Evolutionary conservation across 2,329 filamentous ascomycete genomes (phyloP), one percentile per base, ranked within the genome.

Genomic region (Aspergillus hortae): DNA sequence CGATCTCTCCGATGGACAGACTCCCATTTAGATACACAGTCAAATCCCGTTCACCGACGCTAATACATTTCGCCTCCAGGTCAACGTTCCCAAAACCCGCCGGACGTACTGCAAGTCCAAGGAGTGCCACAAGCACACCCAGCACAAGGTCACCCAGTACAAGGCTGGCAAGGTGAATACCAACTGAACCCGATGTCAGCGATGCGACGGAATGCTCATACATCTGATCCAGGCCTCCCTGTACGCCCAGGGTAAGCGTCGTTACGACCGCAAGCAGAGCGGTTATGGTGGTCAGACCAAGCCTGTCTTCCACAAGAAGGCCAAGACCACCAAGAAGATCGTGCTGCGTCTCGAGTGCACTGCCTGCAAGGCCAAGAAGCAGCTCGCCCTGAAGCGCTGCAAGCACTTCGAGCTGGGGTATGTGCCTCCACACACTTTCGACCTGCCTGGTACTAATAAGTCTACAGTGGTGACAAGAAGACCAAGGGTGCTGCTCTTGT

Each of bases 271-370:
- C 76, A 97, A 97, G 85, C 92, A 97, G 84, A 90, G 88, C 77
- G 92, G 92, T 89, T 97, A 96, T 77, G 94, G 94, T 90, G 94
- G 94, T 92, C 94, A 99, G 84, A 99, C 94, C 74, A 99, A 99
- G 84, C 94, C 95, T 70, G 92, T 99, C 74, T 99, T 97, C 89
- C 94, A 97, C 90, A 99, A 97, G 88, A 97, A 96, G 84, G 94
- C 94, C 67, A 99, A 99, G 89, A 99, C 94, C 68, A 99, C 94
- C 76, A 99, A 99, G 90, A 99, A 99, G 88, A 89, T 99, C 71
- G 95, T 99, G 73, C 83, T 99, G 79, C 87, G 94, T 83, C 82
- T 99, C 79, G 94, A 99, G 80, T 99, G 94, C 85, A 92, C 90
- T 74, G 77, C 81, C 68, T 99, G 94, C 90, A 97, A 97, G 89